Evolutionary conservation across 495 filamentous ascomycete genomes (phyloP).

Genomic region (Aspergillus ellipticus): DNA sequence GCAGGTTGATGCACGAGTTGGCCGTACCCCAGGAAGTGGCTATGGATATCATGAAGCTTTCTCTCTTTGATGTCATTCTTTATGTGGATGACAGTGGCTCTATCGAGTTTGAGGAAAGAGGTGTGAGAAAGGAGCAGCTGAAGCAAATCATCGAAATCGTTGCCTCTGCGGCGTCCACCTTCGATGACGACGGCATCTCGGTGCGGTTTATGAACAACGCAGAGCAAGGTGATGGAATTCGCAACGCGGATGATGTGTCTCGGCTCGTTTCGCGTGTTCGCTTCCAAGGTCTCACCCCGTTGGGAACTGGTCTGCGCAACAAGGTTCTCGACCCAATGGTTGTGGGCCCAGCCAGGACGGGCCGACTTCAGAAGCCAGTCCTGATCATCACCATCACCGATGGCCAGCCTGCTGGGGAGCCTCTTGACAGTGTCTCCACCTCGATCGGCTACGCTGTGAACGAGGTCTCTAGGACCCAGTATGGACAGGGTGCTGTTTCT

Average conservation of each 20-base stretch:
- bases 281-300: slow-evolving; percentile 66
- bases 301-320: slow-evolving; percentile 57
- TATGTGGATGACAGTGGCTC: slow-evolving; percentile 74
- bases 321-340: slow-evolving; percentile 63
- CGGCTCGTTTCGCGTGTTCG: slow-evolving; percentile 52
- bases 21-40: slow-evolving; percentile 58
- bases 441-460: slow-evolving; percentile 46
- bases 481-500: slow-evolving; percentile 51
- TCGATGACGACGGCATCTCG: slow-evolving; percentile 66
- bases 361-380: slow-evolving; percentile 58
- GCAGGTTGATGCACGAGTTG: slow-evolving; percentile 52
- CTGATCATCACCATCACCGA: slow-evolving; percentile 71
- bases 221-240: slow-evolving; percentile 50
- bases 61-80: slow-evolving; percentile 62
- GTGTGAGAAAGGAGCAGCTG: slow-evolving; percentile 63
- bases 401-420: slow-evolving; percentile 59
- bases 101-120: slow-evolving; percentile 63
- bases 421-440: slow-evolving; percentile 45
- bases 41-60: slow-evolving; percentile 63
- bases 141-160: slow-evolving; percentile 59
- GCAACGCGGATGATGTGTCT: slow-evolving; percentile 55
- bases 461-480: slow-evolving; percentile 42
- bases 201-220: slow-evolving; percentile 68
- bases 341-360: slow-evolving; percentile 43
- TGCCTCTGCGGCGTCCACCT: slow-evolving; percentile 61